phyloP scores from a whole-genome alignment of 2,329 filamentous ascomycete genomes.

The Cladosporium sp. region DNA sequence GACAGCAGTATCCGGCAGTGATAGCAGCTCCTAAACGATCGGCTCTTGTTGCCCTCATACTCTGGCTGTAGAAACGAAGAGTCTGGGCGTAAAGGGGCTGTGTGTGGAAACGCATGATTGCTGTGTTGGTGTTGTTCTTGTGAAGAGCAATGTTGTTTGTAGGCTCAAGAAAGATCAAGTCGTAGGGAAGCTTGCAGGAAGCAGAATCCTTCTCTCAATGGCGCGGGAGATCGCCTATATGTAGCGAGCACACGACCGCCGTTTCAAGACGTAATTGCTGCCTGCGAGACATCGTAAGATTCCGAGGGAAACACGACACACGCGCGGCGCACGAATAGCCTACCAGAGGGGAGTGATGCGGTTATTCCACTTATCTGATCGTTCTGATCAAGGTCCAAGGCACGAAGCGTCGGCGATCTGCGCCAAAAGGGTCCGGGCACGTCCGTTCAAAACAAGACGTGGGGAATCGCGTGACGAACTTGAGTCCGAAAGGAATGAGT shows the following conservation, averaged over 20 bases:
- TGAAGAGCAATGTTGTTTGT: not conserved
- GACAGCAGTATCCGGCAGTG: slow-evolving; percentile 30
- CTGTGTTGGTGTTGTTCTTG: not conserved
- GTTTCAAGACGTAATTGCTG: slow-evolving; percentile 3
- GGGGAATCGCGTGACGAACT: not conserved
- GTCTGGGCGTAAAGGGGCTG: slow-evolving; percentile 22
- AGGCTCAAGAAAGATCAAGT: not conserved
- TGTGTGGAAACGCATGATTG: slow-evolving; percentile 52
- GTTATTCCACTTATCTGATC: slow-evolving; percentile 11
- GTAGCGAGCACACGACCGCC: not conserved
- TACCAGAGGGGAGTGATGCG: slow-evolving; percentile 10
- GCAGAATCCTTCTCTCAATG: not conserved
- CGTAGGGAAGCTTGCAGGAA: not conserved
- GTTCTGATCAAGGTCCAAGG: slow-evolving; percentile 9
- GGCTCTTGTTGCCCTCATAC: slow-evolving; percentile 18
- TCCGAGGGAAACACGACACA: slow-evolving; percentile 1
- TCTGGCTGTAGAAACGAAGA: slow-evolving; percentile 24
- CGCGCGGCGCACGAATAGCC: slow-evolving; percentile 5
- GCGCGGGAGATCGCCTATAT: slow-evolving; percentile 1
- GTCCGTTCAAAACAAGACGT: not conserved
- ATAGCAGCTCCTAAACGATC: slow-evolving; percentile 25
- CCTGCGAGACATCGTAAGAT: slow-evolving; percentile 12
- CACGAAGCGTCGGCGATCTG: slow-evolving; percentile 10
- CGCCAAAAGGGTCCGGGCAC: slow-evolving; percentile 10
- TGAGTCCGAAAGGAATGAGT: not conserved